Evolutionary conservation across 257 asterid genomes (phyloP), one percentile per base, ranked within the genome.

Genomic region (Catharanthus roseus): DNA sequence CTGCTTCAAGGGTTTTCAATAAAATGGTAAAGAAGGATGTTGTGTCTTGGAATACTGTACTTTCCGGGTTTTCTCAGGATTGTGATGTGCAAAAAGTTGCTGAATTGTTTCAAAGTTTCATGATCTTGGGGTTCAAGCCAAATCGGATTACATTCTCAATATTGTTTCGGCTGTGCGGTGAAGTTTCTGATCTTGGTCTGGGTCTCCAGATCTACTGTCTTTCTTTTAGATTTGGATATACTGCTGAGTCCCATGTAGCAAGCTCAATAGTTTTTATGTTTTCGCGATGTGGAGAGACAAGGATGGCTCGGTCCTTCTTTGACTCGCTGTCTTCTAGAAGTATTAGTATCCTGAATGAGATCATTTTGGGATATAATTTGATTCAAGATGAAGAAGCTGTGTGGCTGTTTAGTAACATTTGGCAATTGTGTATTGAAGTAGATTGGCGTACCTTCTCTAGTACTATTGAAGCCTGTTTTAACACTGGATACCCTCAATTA

Each of bases 31-130:
- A 65, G n/a, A 73, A 65, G 62, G 77, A 73, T 28, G 13, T 73
- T 28, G 77, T 73, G 9, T 73, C 77, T 28, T 73, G 77, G 77
- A 73, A 73, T 42, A 71, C 44, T 57, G 65, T 71, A 15, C 58
- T 71, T 39, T 19, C 41, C 0, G 54, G 56, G 36, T 71, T 36
- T 71, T 55, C 55, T 28, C 68, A 39, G 56, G 67, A 58, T 41
- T 24, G n/a, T 33, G 44, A 71, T 26, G 29, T 23, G n/a, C 26
- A 44, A 57, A 31, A 41, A 71, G 33, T 57, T 42, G 39, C 13
- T 38, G 3, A 33, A 33, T 26, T 71, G 39, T 71, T 71, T 34
- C 51, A 41, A 50, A 19, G 61, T 15, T 73, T 73, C 28, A 38
- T 51, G 72, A 18, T 23, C n/a, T 73, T 66, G 16, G 77, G 72